Evolutionary conservation across 495 filamentous ascomycete species (phyloP).

Genomic region (Aspergillus leporis): DNA sequence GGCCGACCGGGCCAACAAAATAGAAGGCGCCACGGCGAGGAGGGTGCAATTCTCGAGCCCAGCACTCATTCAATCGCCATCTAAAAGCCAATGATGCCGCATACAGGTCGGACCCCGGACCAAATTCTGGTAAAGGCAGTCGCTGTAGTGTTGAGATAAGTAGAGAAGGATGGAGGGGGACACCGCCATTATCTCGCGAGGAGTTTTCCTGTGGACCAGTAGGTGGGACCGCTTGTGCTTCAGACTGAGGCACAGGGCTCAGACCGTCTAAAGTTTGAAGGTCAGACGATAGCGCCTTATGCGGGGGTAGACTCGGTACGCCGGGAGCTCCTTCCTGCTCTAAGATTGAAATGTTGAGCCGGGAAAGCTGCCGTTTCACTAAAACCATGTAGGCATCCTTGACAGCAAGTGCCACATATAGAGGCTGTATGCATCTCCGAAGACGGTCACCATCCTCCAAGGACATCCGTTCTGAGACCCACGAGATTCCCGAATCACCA

Average conservation of each 20-base stretch:
- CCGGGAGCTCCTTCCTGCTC: constrained; percentile 16
- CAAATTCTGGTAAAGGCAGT: constrained; percentile 39
- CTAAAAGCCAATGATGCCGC: constrained; percentile 55
- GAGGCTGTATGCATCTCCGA: constrained; percentile 34
- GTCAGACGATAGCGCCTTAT: constrained; percentile 17
- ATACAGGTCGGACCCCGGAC: constrained; percentile 39
- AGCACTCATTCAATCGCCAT: constrained; percentile 44
- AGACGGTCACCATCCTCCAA: constrained; percentile 36
- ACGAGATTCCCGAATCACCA: constrained; percentile 50
- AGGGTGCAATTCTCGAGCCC: constrained; percentile 23
- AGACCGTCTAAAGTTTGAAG: constrained; percentile 22
- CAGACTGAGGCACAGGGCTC: constrained; percentile 25
- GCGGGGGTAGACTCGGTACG: constrained; percentile 16
- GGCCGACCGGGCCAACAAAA: constrained; percentile 64
- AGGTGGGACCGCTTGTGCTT: constrained; percentile 20
- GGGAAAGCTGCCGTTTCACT: constrained; percentile 31
- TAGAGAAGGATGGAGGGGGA: constrained; percentile 33
- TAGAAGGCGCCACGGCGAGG: constrained; percentile 65
- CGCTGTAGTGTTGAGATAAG: constrained; percentile 38
- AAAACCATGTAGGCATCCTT: constrained; percentile 38
- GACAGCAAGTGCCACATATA: constrained; percentile 37
- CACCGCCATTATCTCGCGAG: constrained; percentile 19
- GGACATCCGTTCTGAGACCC: constrained; percentile 47
- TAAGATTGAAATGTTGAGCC: constrained; percentile 22
- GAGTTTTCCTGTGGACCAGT: constrained; percentile 19